Base-by-base conservation (phyloP, 164 flowering plant species). In the Malania oleifera region DNA sequence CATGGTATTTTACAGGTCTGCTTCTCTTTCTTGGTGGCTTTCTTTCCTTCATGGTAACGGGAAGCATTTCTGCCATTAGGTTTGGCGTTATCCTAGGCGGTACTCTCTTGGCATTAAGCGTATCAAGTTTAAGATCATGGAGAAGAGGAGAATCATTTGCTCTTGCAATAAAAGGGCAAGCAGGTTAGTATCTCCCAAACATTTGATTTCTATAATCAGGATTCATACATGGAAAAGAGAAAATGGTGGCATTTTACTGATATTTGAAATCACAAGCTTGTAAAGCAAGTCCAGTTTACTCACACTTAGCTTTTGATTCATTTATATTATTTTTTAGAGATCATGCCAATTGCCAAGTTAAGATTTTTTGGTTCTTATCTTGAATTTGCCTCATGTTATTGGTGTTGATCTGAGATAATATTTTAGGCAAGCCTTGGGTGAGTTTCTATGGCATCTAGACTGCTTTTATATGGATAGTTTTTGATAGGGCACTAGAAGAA, bases 41-140 rank as follows among this genome's bases (percentile, higher is more conserved):
- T 71, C 81, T 93, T 19, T 74, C 80, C 61, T 93, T 93, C 77
- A 86, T 93, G 97, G 20, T 88, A 27, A 82, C 91, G 23, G 96
- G 99, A 39, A 88, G 87, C 76, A 57, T 75, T 67, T 50, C 91
- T 64, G 89, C 89, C 53, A 70, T 93, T 49, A 87, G 97, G 76
- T 93, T 90, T 72, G 99, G 99, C 51, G 79, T 90, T 28, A 81
- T 93, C 56, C 86, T 90, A 23, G 99, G 99, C 14, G 91, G 95
- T 51, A 61, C 78, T 38, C 83, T 93, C 41, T 72, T 93, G 77
- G 87, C 87, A 25, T 69, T 93, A 54, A 81, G 97, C 53, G 31
- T 90, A 57, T 73, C 73, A 47, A 90, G 95, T 69, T 52, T 93
- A 59, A 82, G 70, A 70, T 71, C 80, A 25, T 75, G 87, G 77